These are phyloP conservation scores for Trichothecium roseum DNA, from an alignment of 2,329 filamentous ascomycete genomes.

Conservation along the genomic window DNA sequence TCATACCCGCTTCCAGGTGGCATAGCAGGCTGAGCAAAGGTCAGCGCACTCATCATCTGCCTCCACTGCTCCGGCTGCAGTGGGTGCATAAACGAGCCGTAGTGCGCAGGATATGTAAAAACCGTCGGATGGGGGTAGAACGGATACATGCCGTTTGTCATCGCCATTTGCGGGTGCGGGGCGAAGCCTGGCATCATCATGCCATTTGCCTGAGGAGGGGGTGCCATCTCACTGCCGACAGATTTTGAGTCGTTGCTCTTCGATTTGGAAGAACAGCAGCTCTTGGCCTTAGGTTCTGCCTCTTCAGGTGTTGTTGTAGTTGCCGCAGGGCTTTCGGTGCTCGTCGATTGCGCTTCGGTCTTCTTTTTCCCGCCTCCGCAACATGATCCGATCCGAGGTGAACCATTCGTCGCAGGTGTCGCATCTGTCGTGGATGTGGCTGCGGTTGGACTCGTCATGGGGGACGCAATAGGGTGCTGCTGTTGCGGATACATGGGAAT, in stretches of 20 bases:
- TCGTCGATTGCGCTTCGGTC: not conserved
- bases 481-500: slow-evolving; percentile 21
- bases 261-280: too few species aligned
- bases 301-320: too few species aligned
- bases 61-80: slow-evolving; percentile 44
- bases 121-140: slow-evolving; percentile 33
- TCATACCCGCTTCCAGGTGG: slow-evolving; percentile 6
- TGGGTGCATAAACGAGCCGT: slow-evolving; percentile 44
- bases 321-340: not conserved
- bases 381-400: slow-evolving; percentile 7
- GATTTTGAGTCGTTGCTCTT: slow-evolving; percentile 7
- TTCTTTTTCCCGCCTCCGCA: slow-evolving; percentile 11
- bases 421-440: not conserved
- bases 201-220: slow-evolving; percentile 9
- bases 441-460: slow-evolving; percentile 9
- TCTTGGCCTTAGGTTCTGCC: not conserved
- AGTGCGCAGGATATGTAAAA: slow-evolving; percentile 42
- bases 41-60: slow-evolving; percentile 31
- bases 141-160: slow-evolving; percentile 27
- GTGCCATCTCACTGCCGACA: not conserved
- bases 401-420: not conserved
- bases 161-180: slow-evolving; percentile 18
- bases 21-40: slow-evolving; percentile 22
- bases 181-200: slow-evolving; percentile 24
- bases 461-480: slow-evolving; percentile 11